Conservation (phyloP, 495 filamentous ascomycete genomes). For the Cudoniella acicularis region DNA sequence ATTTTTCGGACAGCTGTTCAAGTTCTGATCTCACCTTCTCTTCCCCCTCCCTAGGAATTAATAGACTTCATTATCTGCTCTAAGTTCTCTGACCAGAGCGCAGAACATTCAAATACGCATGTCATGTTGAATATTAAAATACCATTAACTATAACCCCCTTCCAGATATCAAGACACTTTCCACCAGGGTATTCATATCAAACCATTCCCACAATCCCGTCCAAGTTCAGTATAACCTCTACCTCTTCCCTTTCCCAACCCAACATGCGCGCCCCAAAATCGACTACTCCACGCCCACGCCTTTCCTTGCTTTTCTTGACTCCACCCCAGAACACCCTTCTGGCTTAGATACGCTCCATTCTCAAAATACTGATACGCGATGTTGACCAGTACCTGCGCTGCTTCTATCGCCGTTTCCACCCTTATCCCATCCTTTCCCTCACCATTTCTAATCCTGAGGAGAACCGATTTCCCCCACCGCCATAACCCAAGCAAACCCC, state of each 20-base stretch:
- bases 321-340: slow-evolving; percentile 63
- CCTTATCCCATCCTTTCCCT: neutral
- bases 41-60: no score
- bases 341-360: slow-evolving; percentile 74
- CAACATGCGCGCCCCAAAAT: slow-evolving; percentile 76
- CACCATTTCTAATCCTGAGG: neutral
- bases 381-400: slow-evolving; percentile 63
- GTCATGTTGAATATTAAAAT: no score
- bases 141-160: neutral
- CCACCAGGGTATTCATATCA: neutral
- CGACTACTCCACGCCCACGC: slow-evolving; percentile 72
- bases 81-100: neutral
- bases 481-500: slow-evolving; percentile 75
- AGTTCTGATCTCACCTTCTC: neutral
- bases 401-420: slow-evolving; percentile 44
- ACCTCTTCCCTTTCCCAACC: slow-evolving; percentile 41
- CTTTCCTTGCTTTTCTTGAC: slow-evolving; percentile 44
- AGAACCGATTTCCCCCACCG: slow-evolving; percentile 60
- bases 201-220: slow-evolving; percentile 44
- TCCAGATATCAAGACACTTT: neutral
- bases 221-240: slow-evolving; percentile 17
- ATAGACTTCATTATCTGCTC: neutral
- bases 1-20: neutral
- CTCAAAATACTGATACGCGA: slow-evolving; percentile 74
- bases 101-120: no score